phyloP scores from a whole-genome alignment of 2,329 filamentous ascomycete genomes.

The Thielaviopsis ethacetica region DNA sequence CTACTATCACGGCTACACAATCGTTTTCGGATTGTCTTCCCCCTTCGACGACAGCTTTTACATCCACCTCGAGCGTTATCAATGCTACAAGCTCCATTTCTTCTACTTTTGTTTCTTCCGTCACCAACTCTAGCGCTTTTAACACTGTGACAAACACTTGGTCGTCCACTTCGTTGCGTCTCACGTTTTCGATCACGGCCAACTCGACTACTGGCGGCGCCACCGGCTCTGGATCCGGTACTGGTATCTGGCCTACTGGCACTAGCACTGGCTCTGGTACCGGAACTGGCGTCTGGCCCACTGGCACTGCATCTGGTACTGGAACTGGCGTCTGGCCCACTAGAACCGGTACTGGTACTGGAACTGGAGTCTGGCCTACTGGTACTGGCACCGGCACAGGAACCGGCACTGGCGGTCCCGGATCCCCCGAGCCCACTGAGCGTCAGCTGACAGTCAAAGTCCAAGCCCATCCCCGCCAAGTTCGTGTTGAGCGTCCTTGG shows the following conservation, averaged over 20 bases:
- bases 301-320: not conserved
- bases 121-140: not conserved
- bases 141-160: not conserved
- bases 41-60: not conserved
- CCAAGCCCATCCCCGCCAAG: slow-evolving; percentile 4
- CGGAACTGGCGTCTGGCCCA: not conserved
- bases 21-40: not conserved
- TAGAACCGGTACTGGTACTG: not conserved
- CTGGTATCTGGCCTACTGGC: not conserved
- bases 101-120: not conserved
- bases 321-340: not conserved
- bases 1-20: not conserved
- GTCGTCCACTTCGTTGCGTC: not conserved
- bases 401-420: not conserved
- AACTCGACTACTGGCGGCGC: not conserved
- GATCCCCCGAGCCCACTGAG: not conserved
- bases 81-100: no score
- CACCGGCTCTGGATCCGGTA: not conserved
- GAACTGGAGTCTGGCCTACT: not conserved
- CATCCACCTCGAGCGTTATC: not conserved
- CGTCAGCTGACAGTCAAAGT: not conserved
- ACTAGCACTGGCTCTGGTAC: slow-evolving; percentile 1
- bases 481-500: slow-evolving; percentile 4
- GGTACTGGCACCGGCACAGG: not conserved
- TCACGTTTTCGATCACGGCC: not conserved